A percentile compares a stretch with the other conserved stretches of the same genome.
phyloP scores from a whole-genome alignment of 768 basidiomycete genomes.

The Leccinum incarnatum region DNA sequence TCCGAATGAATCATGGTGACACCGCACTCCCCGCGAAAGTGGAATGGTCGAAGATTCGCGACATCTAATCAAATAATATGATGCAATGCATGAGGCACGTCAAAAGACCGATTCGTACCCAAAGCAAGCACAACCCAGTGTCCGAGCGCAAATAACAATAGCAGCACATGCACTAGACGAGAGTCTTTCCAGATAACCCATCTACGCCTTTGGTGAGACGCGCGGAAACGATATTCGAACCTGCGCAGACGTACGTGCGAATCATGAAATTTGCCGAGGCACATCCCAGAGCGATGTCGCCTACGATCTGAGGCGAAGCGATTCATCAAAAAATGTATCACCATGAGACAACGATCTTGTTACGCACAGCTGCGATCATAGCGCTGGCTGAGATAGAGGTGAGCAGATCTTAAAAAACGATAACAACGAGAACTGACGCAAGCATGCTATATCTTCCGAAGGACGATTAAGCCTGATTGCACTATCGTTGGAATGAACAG shows the following conservation, averaged over 20 bases:
- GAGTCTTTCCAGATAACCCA: constrained; percentile 29
- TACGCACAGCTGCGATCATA: constrained; percentile 15
- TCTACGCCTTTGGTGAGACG: constrained; percentile 10
- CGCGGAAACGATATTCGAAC: neutral
- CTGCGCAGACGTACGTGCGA: constrained; percentile 22
- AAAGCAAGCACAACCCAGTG: constrained; percentile 25
- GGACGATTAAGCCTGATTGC: neutral
- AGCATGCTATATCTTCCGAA: constrained; percentile 1
- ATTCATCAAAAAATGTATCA: neutral
- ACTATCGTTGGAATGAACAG: constrained; percentile 5
- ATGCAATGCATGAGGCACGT: neutral
- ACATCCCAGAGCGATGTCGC: constrained; percentile 15
- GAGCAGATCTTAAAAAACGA: neutral
- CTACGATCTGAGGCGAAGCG: constrained; percentile 8
- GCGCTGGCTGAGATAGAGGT: constrained; percentile 8
- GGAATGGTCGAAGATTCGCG: constrained; percentile 1
- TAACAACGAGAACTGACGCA: constrained; percentile 14
- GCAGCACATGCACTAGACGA: constrained; percentile 12
- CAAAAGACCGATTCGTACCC: neutral
- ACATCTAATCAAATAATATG: constrained; percentile 13
- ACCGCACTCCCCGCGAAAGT: neutral
- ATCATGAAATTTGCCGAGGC: constrained; percentile 28
- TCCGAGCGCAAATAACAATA: constrained; percentile 11
- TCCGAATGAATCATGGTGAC: neutral
- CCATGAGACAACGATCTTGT: neutral